phyloP scores from a whole-genome alignment of 164 flowering plant genomes.

The Cinnamomum chago region DNA sequence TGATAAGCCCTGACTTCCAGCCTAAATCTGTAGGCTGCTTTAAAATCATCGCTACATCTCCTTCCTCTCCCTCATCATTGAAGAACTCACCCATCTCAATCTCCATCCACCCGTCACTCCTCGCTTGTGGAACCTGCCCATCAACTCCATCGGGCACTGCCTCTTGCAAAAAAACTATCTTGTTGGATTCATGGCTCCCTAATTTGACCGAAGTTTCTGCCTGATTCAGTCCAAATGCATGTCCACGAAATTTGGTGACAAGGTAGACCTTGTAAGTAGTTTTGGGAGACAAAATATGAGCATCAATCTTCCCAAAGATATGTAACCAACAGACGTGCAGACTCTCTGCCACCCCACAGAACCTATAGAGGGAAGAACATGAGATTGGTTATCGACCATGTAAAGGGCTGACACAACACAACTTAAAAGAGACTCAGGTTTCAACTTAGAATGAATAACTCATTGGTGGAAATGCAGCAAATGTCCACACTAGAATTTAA shows the following conservation, averaged over 20 bases:
- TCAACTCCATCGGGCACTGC: background rate
- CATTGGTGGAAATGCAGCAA: no score
- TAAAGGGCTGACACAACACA: background rate
- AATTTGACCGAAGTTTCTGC: slow-evolving; percentile 20
- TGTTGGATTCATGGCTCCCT: background rate
- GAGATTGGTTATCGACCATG: slow-evolving; percentile 6
- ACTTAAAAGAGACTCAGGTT: no score
- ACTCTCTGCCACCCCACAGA: slow-evolving; percentile 37
- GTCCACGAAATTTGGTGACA: slow-evolving; percentile 17
- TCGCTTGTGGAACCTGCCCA: slow-evolving; percentile 17
- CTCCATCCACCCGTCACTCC: slow-evolving; percentile 58
- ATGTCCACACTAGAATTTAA: no score
- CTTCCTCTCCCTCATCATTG: slow-evolving; percentile 24
- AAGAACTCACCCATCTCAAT: slow-evolving; percentile 50
- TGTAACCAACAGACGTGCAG: slow-evolving; percentile 36
- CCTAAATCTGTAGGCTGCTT: slow-evolving; percentile 27
- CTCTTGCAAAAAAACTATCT: background rate
- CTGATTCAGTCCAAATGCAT: slow-evolving; percentile 16
- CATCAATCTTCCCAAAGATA: slow-evolving; percentile 28
- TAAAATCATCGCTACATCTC: slow-evolving; percentile 37
- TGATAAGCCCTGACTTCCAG: slow-evolving; percentile 46
- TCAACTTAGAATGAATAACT: background rate
- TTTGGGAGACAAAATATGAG: slow-evolving; percentile 26
- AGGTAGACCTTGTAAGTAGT: slow-evolving; percentile 31
- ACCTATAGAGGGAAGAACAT: slow-evolving; percentile 33